These are phyloP conservation scores for Clarireedia homoeocarpa DNA, from an alignment of 2,329 filamentous ascomycete species.

Conservation along the genomic window DNA sequence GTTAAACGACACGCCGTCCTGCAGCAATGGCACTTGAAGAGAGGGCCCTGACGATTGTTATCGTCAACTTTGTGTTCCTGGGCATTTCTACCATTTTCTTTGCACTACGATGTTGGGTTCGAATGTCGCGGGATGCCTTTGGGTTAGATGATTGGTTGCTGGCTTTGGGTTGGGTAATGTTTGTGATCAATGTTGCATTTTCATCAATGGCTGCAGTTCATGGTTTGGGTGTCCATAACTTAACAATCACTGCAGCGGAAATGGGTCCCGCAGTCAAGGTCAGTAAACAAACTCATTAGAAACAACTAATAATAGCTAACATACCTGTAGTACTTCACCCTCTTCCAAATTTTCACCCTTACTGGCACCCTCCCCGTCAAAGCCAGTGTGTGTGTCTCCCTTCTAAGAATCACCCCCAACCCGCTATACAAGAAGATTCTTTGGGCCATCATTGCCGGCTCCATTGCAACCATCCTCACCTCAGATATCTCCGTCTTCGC, in stretches of 20 bases:
- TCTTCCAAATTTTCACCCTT: background rate
- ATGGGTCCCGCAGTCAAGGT: conserved; percentile 5
- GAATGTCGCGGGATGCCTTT: background rate
- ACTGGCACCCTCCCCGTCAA: conserved; percentile 5
- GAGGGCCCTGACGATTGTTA: background rate
- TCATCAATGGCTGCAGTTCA: background rate
- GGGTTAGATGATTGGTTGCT: conserved; percentile 4
- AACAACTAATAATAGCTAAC: background rate
- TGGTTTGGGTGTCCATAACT: background rate
- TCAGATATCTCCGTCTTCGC: background rate
- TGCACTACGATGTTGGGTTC: background rate
- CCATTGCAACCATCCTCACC: background rate
- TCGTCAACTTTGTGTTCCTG: conserved; percentile 4
- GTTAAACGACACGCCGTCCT: background rate
- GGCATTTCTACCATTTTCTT: background rate
- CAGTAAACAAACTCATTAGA: background rate
- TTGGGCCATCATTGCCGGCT: background rate
- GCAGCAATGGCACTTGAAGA: background rate
- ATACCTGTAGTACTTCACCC: conserved; percentile 1
- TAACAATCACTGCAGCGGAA: background rate
- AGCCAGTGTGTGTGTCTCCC: conserved; percentile 2
- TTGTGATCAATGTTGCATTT: background rate
- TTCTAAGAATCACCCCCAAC: conserved; percentile 5
- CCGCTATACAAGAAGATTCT: background rate
- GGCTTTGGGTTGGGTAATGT: conserved; percentile 1